Percentiles rank a stretch among this genome's conserved stretches.
Conservation (phyloP, 805 yeast genomes). For the Saturnispora silvae region DNA sequence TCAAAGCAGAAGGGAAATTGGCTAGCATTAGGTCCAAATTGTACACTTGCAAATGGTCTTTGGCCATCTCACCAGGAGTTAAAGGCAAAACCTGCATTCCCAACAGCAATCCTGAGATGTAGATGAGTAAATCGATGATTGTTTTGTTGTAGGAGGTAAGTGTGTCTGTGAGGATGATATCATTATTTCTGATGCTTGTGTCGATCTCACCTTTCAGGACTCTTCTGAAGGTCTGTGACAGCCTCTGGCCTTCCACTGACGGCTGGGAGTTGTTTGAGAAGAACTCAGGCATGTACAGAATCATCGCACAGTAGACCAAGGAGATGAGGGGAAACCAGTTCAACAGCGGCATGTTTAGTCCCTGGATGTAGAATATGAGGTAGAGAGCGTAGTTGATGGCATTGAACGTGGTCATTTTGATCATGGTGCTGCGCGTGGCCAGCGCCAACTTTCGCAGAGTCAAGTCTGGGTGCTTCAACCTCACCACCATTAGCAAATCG, state of each 20-base stretch:
- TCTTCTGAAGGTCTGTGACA: slow-evolving; percentile 41
- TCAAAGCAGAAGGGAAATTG: slow-evolving; percentile 54
- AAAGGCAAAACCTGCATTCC: slow-evolving; percentile 27
- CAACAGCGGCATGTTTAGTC: slow-evolving; percentile 18
- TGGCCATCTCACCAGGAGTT: slow-evolving; percentile 21
- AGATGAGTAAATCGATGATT: slow-evolving; percentile 57
- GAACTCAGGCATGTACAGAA: slow-evolving; percentile 27
- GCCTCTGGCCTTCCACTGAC: slow-evolving; percentile 31
- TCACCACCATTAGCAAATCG: slow-evolving; percentile 36
- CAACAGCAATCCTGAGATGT: slow-evolving; percentile 35
- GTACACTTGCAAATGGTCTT: slow-evolving; percentile 20
- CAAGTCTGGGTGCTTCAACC: slow-evolving; percentile 20
- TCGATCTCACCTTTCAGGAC: slow-evolving; percentile 52
- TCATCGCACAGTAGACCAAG: slow-evolving; percentile 25
- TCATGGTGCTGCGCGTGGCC: slow-evolving; percentile 12
- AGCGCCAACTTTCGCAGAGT: slow-evolving; percentile 12
- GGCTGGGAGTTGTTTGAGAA: slow-evolving; percentile 12
- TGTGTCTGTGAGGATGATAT: slow-evolving; percentile 75
- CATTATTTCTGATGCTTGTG: slow-evolving; percentile 53
- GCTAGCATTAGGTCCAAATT: slow-evolving; percentile 24
- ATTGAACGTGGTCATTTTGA: slow-evolving; percentile 19
- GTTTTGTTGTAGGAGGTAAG: slow-evolving; percentile 74
- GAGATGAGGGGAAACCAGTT: slow-evolving; percentile 31
- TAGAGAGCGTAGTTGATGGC: slow-evolving; percentile 23
- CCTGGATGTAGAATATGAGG: slow-evolving; percentile 17